A percentile compares a stretch with the other conserved stretches of the same genome.
These are phyloP conservation scores for Ustilago xerochloae DNA, from an alignment of 1,284 basidiomycete genomes.

Conservation along the genomic window DNA sequence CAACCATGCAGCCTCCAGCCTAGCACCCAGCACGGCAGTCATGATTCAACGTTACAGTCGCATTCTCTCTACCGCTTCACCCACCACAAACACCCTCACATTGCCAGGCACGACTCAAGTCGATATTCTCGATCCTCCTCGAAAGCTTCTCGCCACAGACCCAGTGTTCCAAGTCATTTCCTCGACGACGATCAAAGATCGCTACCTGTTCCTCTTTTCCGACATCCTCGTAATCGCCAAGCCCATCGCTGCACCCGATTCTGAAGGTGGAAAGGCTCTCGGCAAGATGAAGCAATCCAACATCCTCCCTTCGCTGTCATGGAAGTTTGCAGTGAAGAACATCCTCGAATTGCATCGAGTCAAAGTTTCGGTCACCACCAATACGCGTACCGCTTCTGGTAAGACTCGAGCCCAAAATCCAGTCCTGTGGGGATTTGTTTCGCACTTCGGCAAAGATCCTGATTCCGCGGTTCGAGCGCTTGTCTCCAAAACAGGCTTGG, in stretches of 20 bases:
- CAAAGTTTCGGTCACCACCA: constrained; percentile 43
- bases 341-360: constrained; percentile 53
- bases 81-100: background rate
- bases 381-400: constrained; percentile 24
- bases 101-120: constrained; percentile 25
- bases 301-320: constrained; percentile 39
- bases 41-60: constrained; percentile 59
- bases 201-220: constrained; percentile 93
- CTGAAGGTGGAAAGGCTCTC: constrained; percentile 73
- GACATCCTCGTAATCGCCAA: constrained; percentile 87
- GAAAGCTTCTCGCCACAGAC: constrained; percentile 83
- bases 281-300: constrained; percentile 44
- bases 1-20: background rate
- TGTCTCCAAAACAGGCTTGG: constrained; percentile 55
- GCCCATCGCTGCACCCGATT: constrained; percentile 73
- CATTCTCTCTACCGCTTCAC: constrained; percentile 35
- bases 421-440: constrained; percentile 74
- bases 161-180: constrained; percentile 94
- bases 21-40: constrained; percentile 51
- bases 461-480: constrained; percentile 61
- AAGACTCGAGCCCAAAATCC: constrained; percentile 48
- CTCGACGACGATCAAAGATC: constrained; percentile 91
- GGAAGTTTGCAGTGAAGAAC: constrained; percentile 59
- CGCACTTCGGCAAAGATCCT: constrained; percentile 74
- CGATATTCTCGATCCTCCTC: constrained; percentile 78